phyloP scores from a whole-genome alignment of 768 basidiomycete genomes.

The Mycena polygramma region DNA sequence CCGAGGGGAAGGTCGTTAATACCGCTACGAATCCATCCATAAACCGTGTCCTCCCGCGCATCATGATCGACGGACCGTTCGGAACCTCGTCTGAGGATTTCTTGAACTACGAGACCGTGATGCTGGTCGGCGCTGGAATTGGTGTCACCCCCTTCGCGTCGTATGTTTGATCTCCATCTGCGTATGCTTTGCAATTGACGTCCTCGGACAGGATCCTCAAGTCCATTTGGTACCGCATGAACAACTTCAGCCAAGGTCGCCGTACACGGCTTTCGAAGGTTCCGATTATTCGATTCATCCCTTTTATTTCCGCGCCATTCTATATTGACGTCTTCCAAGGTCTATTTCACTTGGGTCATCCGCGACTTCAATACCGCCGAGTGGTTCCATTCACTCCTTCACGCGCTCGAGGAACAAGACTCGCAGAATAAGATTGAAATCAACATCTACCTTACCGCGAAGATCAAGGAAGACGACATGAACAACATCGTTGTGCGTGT shows the following conservation, averaged over 20 bases:
- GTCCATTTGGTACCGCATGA: constrained; percentile 97
- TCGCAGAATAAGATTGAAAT: constrained; percentile 89
- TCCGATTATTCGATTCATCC: not conserved
- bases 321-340: constrained; percentile 46
- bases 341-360: constrained; percentile 97
- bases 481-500: constrained; percentile 86
- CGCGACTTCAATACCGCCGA: constrained; percentile 91
- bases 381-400: constrained; percentile 95
- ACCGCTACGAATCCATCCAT: constrained; percentile 69
- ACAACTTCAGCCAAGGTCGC: constrained; percentile 80
- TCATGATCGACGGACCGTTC: constrained; percentile 98
- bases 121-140: constrained; percentile 95
- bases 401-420: constrained; percentile 95
- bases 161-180: constrained; percentile 60
- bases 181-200: constrained; percentile 6
- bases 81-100: constrained; percentile 94
- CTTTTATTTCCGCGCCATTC: not conserved
- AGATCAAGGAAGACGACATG: constrained; percentile 93
- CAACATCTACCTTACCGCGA: constrained; percentile 93
- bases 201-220: constrained; percentile 75
- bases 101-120: constrained; percentile 87
- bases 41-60: constrained; percentile 83
- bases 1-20: constrained; percentile 73
- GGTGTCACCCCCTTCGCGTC: constrained; percentile 97
- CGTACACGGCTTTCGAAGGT: constrained; percentile 90